Percentiles rank a stretch among this genome's conserved stretches.
phyloP scores from a whole-genome alignment of 1,284 basidiomycete species.

The Leccinum colubrinum region DNA sequence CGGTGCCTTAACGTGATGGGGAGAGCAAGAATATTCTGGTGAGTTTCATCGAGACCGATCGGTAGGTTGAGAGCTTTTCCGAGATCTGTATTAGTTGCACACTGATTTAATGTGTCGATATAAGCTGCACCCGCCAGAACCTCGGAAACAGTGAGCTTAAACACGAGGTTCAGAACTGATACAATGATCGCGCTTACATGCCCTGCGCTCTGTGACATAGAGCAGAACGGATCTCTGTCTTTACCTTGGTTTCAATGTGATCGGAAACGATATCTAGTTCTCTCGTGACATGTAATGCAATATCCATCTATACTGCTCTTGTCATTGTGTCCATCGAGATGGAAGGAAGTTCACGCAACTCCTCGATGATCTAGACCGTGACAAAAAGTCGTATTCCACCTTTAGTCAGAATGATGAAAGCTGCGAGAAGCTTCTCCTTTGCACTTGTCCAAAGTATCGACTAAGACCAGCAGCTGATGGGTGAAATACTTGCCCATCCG shows the following conservation, averaged over 20 bases:
- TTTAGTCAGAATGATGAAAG: background rate
- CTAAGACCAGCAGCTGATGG: slow-evolving; percentile 3
- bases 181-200: slow-evolving; percentile 4
- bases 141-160: slow-evolving; percentile 1
- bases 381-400: slow-evolving; percentile 9
- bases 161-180: background rate
- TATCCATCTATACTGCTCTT: slow-evolving; percentile 3
- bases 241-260: background rate
- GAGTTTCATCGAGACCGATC: slow-evolving; percentile 9
- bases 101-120: slow-evolving; percentile 8
- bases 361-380: slow-evolving; percentile 7
- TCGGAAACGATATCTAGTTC: slow-evolving; percentile 8
- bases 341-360: background rate
- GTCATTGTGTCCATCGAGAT: slow-evolving; percentile 8
- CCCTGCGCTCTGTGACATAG: slow-evolving; percentile 10
- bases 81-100: slow-evolving; percentile 6
- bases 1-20: too few species aligned
- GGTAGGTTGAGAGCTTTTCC: slow-evolving; percentile 7
- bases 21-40: slow-evolving; percentile 3
- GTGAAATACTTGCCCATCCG: background rate
- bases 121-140: slow-evolving; percentile 15
- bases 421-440: background rate
- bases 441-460: slow-evolving; percentile 15
- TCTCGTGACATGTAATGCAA: slow-evolving; percentile 11
- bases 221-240: slow-evolving; percentile 1